Evolutionary conservation across 2,329 filamentous ascomycete species (phyloP).

Genomic region (Penicillium digitatum): DNA sequence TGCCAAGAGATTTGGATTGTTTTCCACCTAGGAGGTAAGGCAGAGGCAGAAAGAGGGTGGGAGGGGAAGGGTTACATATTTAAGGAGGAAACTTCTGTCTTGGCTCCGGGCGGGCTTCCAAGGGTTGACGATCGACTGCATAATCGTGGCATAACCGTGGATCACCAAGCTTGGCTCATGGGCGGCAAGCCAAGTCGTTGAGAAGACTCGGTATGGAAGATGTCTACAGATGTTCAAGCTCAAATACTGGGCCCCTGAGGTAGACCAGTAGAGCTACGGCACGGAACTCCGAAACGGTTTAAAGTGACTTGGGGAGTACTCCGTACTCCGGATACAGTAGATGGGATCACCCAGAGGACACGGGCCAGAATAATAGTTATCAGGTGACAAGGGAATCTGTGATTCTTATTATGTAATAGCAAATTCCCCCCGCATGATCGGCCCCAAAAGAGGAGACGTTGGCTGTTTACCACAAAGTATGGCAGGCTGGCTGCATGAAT

Average conservation of each 20-base stretch:
- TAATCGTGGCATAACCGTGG: background rate
- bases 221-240: no score
- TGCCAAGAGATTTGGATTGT: background rate
- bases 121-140: slow-evolving; percentile 3
- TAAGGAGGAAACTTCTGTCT: background rate
- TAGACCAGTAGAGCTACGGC: background rate
- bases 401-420: slow-evolving; percentile 22
- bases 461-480: background rate
- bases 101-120: no score
- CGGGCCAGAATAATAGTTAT: slow-evolving; percentile 4
- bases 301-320: background rate
- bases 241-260: background rate
- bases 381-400: slow-evolving; percentile 15
- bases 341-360: background rate
- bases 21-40: background rate
- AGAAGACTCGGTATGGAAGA: background rate
- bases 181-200: slow-evolving; percentile 9
- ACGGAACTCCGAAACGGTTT: background rate
- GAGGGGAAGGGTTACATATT: background rate
- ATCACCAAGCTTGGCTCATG: slow-evolving; percentile 5
- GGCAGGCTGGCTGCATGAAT: background rate
- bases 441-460: slow-evolving; percentile 15
- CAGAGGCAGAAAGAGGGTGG: background rate
- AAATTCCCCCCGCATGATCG: slow-evolving; percentile 21
- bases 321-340: background rate